These are phyloP conservation scores for Ilyonectria sp. DNA, from an alignment of 2,329 filamentous ascomycete genomes.

Conservation along the genomic window DNA sequence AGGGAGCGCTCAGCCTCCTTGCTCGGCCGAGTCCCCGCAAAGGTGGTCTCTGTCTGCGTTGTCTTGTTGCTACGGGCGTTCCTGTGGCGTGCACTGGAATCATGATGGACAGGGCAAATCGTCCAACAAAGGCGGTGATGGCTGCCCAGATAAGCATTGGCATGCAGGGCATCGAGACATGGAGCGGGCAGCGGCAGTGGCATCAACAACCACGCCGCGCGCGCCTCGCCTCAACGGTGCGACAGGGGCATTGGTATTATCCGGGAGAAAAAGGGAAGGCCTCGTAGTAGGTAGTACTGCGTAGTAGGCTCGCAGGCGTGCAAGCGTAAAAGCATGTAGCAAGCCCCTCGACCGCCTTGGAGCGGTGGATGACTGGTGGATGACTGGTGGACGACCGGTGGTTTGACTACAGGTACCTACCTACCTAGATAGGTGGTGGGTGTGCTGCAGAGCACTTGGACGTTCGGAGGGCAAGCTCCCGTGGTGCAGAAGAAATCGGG, in stretches of 20 bases:
- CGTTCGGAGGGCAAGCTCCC: constrained; percentile 13
- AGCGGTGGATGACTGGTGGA: constrained; percentile 25
- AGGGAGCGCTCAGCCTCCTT: constrained; percentile 18
- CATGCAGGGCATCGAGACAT: constrained; percentile 30
- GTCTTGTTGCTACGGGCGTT: not conserved
- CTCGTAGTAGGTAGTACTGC: not conserved
- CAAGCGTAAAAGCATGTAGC: not conserved
- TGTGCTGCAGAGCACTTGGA: not conserved
- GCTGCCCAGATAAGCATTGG: constrained; percentile 25
- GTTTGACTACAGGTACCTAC: too few species aligned
- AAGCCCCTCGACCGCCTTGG: constrained; percentile 17
- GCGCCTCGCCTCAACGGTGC: constrained; percentile 8
- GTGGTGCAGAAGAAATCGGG: constrained; percentile 37
- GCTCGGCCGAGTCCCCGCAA: constrained; percentile 35
- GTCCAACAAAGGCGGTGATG: constrained; percentile 47
- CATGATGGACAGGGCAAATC: constrained; percentile 35
- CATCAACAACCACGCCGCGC: constrained; percentile 15
- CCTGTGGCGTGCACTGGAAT: constrained; percentile 22
- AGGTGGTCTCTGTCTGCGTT: constrained; percentile 27
- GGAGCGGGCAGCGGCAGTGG: constrained; percentile 29
- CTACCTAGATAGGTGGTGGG: too few species aligned
- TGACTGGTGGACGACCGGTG: not conserved
- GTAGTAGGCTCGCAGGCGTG: constrained; percentile 5
- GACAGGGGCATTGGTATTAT: constrained; percentile 28
- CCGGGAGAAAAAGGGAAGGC: constrained; percentile 20